These are phyloP conservation scores for Oryza nivara DNA, from an alignment of 176 grass and related monocot genomes.

Conservation along the genomic window DNA sequence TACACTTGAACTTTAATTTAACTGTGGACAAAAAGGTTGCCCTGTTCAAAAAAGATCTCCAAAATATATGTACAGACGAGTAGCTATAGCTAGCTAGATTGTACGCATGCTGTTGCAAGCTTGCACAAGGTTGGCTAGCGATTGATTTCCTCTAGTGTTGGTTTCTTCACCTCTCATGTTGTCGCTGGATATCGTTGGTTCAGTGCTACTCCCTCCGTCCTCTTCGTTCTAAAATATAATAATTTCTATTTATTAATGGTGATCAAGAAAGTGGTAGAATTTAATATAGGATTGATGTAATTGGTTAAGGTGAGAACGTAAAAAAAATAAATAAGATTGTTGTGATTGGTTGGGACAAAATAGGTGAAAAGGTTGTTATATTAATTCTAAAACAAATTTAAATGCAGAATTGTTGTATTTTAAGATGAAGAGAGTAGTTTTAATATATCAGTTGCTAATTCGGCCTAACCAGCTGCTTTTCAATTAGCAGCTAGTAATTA, in stretches of 20 bases:
- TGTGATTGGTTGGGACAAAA: no score
- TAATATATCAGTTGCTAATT: constrained; percentile 45
- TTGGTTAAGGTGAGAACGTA: no score
- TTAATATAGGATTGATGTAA: no score
- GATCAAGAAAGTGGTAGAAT: no score
- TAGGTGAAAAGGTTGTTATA: no score
- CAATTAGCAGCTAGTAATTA: constrained; percentile 21
- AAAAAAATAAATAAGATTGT: no score
- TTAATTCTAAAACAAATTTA: no score
- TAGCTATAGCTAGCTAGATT: not conserved
- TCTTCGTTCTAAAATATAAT: no score
- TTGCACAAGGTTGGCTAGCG: constrained; percentile 25
- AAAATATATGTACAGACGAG: not conserved
- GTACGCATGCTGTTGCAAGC: constrained; percentile 36
- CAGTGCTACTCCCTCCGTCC: no score
- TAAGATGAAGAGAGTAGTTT: not conserved
- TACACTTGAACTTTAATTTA: not conserved
- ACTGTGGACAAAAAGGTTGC: not conserved
- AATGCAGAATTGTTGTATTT: no score
- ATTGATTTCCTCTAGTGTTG: not conserved
- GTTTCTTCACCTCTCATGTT: constrained; percentile 24
- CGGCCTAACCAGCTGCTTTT: constrained; percentile 16
- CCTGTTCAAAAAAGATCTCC: not conserved
- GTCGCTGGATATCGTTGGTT: constrained; percentile 24
- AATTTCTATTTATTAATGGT: no score